These are phyloP conservation scores for Candida insectalens DNA, from an alignment of 805 yeast genomes.

Conservation along the genomic window DNA sequence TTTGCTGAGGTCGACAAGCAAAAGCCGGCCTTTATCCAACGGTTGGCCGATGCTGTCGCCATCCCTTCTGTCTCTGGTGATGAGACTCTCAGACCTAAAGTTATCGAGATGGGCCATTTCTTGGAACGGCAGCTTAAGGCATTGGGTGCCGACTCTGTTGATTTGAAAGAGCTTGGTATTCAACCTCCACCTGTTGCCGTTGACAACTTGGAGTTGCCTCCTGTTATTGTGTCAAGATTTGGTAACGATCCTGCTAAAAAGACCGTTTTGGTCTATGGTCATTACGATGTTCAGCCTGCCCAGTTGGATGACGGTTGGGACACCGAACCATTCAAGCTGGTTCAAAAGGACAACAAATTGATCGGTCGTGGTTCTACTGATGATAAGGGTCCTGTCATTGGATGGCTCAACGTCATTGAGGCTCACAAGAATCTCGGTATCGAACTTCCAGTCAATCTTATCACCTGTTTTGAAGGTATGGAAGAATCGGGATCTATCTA, in stretches of 20 bases:
- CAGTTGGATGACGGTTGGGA: conserved; percentile 87
- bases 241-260: conserved; percentile 80
- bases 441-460: conserved; percentile 88
- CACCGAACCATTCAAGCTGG: conserved; percentile 79
- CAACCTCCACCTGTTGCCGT: conserved; percentile 89
- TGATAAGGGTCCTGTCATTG: conserved; percentile 96
- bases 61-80: conserved; percentile 95
- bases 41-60: conserved; percentile 77
- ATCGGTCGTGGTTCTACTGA: conserved; percentile 95
- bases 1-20: conserved; percentile 63
- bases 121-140: conserved; percentile 55
- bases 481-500: conserved; percentile 97
- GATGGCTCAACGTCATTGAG: conserved; percentile 89
- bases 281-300: conserved; percentile 98
- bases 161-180: conserved; percentile 71
- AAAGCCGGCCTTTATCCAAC: conserved; percentile 61
- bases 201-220: conserved; percentile 69
- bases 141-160: conserved; percentile 77
- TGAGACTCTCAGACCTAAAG: conserved; percentile 79
- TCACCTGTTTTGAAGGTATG: conserved; percentile 97
- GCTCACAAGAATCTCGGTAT: conserved; percentile 80
- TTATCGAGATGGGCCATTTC: conserved; percentile 83
- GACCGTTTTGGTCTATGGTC: conserved; percentile 89
- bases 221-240: conserved; percentile 82
- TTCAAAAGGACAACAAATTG: conserved; percentile 59